Conservation (phyloP, 768 basidiomycete species). For the Leccinum subgranulosum region DNA sequence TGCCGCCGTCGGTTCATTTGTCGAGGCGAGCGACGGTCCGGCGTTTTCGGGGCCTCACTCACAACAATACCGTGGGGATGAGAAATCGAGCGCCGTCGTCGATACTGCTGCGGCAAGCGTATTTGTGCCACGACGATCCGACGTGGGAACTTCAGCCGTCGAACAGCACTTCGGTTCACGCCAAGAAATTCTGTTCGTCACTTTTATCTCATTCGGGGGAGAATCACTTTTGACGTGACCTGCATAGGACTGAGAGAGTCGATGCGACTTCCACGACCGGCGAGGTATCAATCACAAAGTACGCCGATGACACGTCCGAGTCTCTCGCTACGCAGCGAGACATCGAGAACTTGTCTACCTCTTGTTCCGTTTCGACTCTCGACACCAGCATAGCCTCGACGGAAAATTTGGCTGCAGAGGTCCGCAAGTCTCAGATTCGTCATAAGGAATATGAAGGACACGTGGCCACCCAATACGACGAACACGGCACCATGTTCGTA, state of each 20-base stretch:
- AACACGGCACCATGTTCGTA: neutral
- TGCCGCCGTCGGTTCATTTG: neutral
- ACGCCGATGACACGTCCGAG: neutral
- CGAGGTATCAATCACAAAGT: neutral
- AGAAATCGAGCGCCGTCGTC: neutral
- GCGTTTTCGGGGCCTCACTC: neutral
- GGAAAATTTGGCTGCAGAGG: neutral
- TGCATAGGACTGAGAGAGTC: neutral
- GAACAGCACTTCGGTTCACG: neutral
- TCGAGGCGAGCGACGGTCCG: neutral
- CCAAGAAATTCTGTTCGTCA: neutral
- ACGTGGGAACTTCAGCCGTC: neutral
- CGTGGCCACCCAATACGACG: neutral
- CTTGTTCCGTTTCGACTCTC: neutral
- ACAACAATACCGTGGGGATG: neutral
- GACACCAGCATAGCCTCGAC: neutral
- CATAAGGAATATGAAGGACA: neutral
- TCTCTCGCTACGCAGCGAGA: neutral
- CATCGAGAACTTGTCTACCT: neutral
- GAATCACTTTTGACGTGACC: neutral
- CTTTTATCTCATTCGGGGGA: neutral
- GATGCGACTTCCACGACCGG: neutral
- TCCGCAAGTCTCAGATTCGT: neutral
- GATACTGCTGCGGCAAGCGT: neutral
- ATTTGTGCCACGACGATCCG: neutral